These are phyloP conservation scores for Penicillium antarcticum DNA, from an alignment of 495 filamentous ascomycete species.

Conservation along the genomic window DNA sequence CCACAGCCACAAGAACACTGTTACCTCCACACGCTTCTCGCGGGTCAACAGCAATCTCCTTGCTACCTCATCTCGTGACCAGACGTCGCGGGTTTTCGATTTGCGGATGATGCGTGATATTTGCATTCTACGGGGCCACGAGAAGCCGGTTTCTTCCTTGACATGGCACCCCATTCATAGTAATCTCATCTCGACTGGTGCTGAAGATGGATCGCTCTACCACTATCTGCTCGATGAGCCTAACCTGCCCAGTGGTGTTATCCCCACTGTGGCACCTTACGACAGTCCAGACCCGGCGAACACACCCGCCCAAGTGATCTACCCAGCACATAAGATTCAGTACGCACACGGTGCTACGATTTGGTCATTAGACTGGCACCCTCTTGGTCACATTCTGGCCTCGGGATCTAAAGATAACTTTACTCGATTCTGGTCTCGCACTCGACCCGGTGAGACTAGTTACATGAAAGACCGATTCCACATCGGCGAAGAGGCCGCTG, in stretches of 20 bases:
- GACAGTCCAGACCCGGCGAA: slow-evolving; percentile 74
- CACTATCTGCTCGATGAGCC: slow-evolving; percentile 94
- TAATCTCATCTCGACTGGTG: slow-evolving; percentile 85
- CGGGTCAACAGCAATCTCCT: slow-evolving; percentile 76
- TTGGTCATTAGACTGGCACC: slow-evolving; percentile 97
- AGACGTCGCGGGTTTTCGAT: slow-evolving; percentile 89
- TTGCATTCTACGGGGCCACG: slow-evolving; percentile 83
- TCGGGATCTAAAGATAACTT: slow-evolving; percentile 98
- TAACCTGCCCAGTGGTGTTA: slow-evolving; percentile 68
- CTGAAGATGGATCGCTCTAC: slow-evolving; percentile 80
- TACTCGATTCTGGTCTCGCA: slow-evolving; percentile 91
- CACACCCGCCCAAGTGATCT: slow-evolving; percentile 79
- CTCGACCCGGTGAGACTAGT: slow-evolving; percentile 79
- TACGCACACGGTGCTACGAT: slow-evolving; percentile 92
- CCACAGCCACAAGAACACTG: slow-evolving; percentile 96
- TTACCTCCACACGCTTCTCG: slow-evolving; percentile 86
- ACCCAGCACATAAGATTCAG: slow-evolving; percentile 78
- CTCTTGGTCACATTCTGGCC: slow-evolving; percentile 91
- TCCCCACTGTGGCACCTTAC: slow-evolving; percentile 71
- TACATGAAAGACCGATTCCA: slow-evolving; percentile 88
- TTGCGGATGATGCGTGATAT: slow-evolving; percentile 98
- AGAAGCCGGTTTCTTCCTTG: slow-evolving; percentile 90
- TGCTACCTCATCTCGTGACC: slow-evolving; percentile 88
- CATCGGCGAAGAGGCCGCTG: slow-evolving; percentile 88
- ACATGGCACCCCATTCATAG: slow-evolving; percentile 92